Base-by-base conservation (phyloP, 2,329 filamentous ascomycete genomes). In the Penicillium thymicola region DNA sequence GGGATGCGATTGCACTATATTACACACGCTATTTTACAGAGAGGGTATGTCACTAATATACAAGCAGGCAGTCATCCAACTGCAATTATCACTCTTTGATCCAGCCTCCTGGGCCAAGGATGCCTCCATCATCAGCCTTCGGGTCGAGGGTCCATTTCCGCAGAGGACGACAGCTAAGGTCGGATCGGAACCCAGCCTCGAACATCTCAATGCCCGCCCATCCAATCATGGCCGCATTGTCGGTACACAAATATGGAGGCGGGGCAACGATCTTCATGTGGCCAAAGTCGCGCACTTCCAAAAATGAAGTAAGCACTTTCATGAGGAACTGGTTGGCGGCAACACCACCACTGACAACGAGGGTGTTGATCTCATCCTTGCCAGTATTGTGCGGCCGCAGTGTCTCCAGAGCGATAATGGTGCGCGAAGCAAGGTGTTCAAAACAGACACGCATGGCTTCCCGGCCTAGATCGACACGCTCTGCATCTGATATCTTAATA, bases 181-280 rank as follows among this genome's bases (percentile, higher is more conserved):
- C 81, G 9, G 85, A 87, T 57, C 79, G 75, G 80, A 85, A 92
- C 0, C 93, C 92, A 1, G 83, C 85, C 72, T 89, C 82, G 68
- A 84, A 97, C 92, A 99, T 97, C 75, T 97, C 92, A 63, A 92
- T 82, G 0, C 89, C 94, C 1, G 92, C 81, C 93, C 94, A 97
- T 1, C 89, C 93, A 70, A 97, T 92, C 94, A 99, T 99, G 46
- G 92, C 90, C 13, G 94, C 94, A 73, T 99, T 97, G 69, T 99
- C 94, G 0, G 91, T 97, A 70, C 94, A 97, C 51, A 93, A 80
- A 41, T 81, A 79, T 10, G 84, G 74, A 3, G 92, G 92, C n/a
- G 94, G 93, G 54, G 88, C 89, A 30, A 87, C 75, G 8, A 97
- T 72, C 11, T 80, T 66, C 28, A 95, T 72, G 61, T 84, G 65